These are phyloP conservation scores for Bacidia gigantensis DNA, from an alignment of 495 filamentous ascomycete species.

Conservation along the genomic window DNA sequence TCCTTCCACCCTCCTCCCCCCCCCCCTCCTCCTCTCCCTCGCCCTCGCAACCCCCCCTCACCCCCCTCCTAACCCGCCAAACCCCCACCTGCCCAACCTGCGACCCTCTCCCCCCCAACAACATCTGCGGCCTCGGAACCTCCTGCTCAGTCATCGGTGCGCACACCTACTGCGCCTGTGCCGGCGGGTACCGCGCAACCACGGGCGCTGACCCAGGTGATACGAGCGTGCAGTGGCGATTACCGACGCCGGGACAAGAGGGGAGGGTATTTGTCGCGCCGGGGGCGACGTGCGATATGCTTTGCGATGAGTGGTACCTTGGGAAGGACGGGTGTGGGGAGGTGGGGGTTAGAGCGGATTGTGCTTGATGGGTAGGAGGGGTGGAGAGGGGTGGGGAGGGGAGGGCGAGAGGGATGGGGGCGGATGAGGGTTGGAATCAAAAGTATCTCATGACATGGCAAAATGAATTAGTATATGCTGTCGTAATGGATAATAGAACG, in stretches of 20 bases:
- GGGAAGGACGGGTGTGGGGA: constrained; percentile 21
- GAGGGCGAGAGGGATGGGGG: too few species aligned
- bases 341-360: constrained; percentile 14
- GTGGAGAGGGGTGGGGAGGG: too few species aligned
- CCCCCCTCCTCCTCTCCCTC: constrained; percentile 12
- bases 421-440: too few species aligned
- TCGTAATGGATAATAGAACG: too few species aligned
- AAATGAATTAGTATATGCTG: too few species aligned
- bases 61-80: not conserved
- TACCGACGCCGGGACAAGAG: constrained; percentile 17
- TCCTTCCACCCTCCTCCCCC: not conserved
- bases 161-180: constrained; percentile 15
- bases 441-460: too few species aligned
- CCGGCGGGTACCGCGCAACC: constrained; percentile 6
- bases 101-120: constrained; percentile 4
- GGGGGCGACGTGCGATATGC: constrained; percentile 21
- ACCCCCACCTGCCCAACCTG: constrained; percentile 9
- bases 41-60: not conserved
- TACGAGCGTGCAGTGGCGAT: constrained; percentile 11
- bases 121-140: constrained; percentile 14
- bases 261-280: constrained; percentile 26
- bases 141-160: constrained; percentile 10
- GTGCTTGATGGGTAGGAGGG: too few species aligned
- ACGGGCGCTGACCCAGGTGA: constrained; percentile 1
- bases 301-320: constrained; percentile 20